phyloP scores from a whole-genome alignment of 1,139 yeast species.

The Yamadazyma dushanensis region DNA sequence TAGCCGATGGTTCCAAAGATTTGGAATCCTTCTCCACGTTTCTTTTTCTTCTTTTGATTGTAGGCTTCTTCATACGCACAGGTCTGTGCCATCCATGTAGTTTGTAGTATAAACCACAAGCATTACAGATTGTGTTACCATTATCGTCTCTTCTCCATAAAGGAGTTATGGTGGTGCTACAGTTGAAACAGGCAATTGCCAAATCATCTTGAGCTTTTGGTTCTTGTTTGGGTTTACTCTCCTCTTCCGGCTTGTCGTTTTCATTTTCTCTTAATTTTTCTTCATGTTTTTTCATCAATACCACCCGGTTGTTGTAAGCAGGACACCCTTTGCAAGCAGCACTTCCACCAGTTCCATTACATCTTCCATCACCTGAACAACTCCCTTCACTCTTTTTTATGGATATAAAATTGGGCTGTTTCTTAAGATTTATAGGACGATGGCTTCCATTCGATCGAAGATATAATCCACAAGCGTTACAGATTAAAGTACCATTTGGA shows the following conservation, averaged over 20 bases:
- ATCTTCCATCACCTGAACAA: slow-evolving; percentile 80
- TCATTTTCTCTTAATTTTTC: slow-evolving; percentile 10
- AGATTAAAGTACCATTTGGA: slow-evolving; percentile 62
- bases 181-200: slow-evolving; percentile 77
- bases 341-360: slow-evolving; percentile 87
- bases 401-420: slow-evolving; percentile 61
- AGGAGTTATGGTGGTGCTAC: slow-evolving; percentile 83
- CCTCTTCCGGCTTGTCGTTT: neutral
- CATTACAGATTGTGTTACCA: slow-evolving; percentile 84
- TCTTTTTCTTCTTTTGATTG: slow-evolving; percentile 75
- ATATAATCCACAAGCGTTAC: slow-evolving; percentile 73
- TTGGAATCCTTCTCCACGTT: slow-evolving; percentile 19
- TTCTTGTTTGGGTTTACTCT: slow-evolving; percentile 3
- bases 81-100: slow-evolving; percentile 82
- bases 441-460: slow-evolving; percentile 54
- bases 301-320: slow-evolving; percentile 70
- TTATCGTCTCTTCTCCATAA: slow-evolving; percentile 82
- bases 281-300: slow-evolving; percentile 25
- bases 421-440: slow-evolving; percentile 60
- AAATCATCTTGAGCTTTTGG: slow-evolving; percentile 35
- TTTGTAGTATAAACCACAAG: slow-evolving; percentile 79
- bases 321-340: slow-evolving; percentile 83
- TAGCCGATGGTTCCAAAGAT: neutral
- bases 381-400: slow-evolving; percentile 54
- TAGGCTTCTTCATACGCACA: slow-evolving; percentile 66